Base-by-base conservation (phyloP, 306 rosid genomes). In the Trichosanthes cucumerina region DNA sequence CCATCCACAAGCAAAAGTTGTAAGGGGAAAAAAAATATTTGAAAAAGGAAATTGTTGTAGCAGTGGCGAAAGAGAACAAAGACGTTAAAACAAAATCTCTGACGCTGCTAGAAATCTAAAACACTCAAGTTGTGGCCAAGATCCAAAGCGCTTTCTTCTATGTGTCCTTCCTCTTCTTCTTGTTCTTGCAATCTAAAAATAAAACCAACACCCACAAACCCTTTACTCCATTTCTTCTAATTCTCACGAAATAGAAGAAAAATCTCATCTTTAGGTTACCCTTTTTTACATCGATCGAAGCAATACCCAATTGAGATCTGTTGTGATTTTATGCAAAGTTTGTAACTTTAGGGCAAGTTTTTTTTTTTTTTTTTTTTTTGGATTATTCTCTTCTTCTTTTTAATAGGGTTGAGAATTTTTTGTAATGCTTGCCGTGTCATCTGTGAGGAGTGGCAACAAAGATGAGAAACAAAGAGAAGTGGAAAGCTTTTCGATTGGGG, bases 351-450 rank as follows among this genome's bases (percentile, higher is more conserved):
- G 66, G 68, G 53, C 66, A 75, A 43, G 39, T 47, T 46, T n/a
- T n/a, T n/a, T n/a, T n/a, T n/a, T n/a, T n/a, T n/a, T n/a, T n/a
- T n/a, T n/a, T n/a, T n/a, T n/a, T n/a, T 62, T 63, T 41, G 75
- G 13, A 68, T 69, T 69, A 68, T 69, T 69, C 49, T 36, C 49
- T 38, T 69, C 75, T 69, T 46, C 5, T n/a, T 19, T 41, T 8
- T 3, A 19, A 4, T 59, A 26, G 69, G 28, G 50, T 75, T 24
- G 31, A 41, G 28, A 43, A n/a, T 10, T 62, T 10, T 62, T 78
- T 83, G 85, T 24, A 69, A 94, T 94, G 98, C 92, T 94, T 16
- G 88, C 89, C 39, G 88, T 88, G 85, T 87, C 98, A 81, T 81
- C 96, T 54, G 56, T 89, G 69, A 86, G 89, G 78, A 87, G 75